These are phyloP conservation scores for Cryphonectria parasitica DNA, from an alignment of 2,329 filamentous ascomycete species.

Conservation along the genomic window DNA sequence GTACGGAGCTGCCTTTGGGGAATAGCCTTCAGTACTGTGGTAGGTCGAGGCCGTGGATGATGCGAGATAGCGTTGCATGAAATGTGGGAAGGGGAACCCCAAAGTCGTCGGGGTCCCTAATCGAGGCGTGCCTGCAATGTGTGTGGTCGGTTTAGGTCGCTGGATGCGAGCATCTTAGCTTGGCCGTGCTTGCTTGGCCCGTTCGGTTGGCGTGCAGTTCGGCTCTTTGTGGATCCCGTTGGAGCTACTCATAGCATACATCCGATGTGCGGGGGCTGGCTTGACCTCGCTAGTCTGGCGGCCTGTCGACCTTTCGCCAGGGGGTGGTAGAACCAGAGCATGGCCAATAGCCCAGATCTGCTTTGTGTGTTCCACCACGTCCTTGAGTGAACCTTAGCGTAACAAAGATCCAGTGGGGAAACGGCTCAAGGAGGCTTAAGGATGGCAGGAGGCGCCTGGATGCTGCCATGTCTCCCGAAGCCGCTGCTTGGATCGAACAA, in stretches of 20 bases:
- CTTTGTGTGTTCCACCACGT: slow-evolving; percentile 9
- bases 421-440: not conserved
- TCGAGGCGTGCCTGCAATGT: not conserved
- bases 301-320: slow-evolving; percentile 20
- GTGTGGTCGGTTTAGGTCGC: not conserved
- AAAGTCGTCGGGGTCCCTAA: slow-evolving; percentile 1
- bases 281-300: slow-evolving; percentile 18
- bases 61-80: slow-evolving; percentile 6
- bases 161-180: slow-evolving; percentile 15
- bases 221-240: slow-evolving; percentile 27
- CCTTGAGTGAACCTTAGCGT: not conserved
- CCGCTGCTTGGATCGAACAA: not conserved
- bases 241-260: not conserved
- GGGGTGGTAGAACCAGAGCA: slow-evolving; percentile 3
- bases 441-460: not conserved
- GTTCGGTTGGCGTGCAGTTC: slow-evolving; percentile 17
- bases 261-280: slow-evolving; percentile 29
- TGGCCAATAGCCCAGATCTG: slow-evolving; percentile 18
- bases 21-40: not conserved
- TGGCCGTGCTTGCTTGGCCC: slow-evolving; percentile 9
- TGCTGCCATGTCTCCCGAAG: slow-evolving; percentile 4
- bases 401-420: not conserved
- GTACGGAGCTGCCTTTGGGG: slow-evolving; percentile 4
- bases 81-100: slow-evolving; percentile 14
- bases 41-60: not conserved